phyloP scores from a whole-genome alignment of 169 alveolate species.

The Cryptosporidium canis region DNA sequence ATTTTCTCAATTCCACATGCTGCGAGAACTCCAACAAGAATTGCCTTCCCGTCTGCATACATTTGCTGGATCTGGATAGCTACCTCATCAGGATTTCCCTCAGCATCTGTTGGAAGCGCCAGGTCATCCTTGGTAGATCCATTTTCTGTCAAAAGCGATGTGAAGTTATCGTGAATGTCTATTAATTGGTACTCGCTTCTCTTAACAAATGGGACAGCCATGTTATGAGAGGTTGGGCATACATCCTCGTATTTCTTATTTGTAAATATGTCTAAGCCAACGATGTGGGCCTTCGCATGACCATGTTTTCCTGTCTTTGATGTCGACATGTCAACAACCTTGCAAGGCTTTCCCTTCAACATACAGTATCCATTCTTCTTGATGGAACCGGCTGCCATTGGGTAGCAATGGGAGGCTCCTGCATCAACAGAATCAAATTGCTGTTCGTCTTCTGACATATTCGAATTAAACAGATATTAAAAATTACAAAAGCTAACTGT shows the following conservation, averaged over 20 bases:
- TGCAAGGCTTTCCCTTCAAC: slow-evolving; percentile 98
- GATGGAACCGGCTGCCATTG: slow-evolving; percentile 96
- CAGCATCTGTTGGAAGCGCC: slow-evolving; percentile 93
- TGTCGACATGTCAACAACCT: slow-evolving; percentile 94
- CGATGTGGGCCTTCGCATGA: slow-evolving; percentile 98
- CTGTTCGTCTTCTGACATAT: slow-evolving; percentile 78
- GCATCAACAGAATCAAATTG: slow-evolving; percentile 87
- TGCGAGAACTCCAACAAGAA: slow-evolving; percentile 88
- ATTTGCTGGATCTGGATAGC: slow-evolving; percentile 85
- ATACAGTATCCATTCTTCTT: slow-evolving; percentile 95
- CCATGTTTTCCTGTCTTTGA: slow-evolving; percentile 99
- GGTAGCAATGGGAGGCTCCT: slow-evolving; percentile 95
- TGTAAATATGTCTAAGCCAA: slow-evolving; percentile 97
- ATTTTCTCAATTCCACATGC: slow-evolving; percentile 92
- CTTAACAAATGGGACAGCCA: slow-evolving; percentile 96
- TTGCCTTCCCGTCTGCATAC: slow-evolving; percentile 87
- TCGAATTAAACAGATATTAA: neutral
- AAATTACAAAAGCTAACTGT: neutral
- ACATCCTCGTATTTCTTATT: slow-evolving; percentile 96
- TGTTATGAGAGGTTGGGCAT: slow-evolving; percentile 97
- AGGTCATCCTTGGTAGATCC: slow-evolving; percentile 96
- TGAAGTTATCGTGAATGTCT: slow-evolving; percentile 92
- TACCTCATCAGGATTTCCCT: slow-evolving; percentile 91
- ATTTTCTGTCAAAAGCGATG: slow-evolving; percentile 90
- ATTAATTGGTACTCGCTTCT: slow-evolving; percentile 91